Evolutionary conservation across 139 green algal species (phyloP).

Genomic region (Ettlia oleoabundans): DNA sequence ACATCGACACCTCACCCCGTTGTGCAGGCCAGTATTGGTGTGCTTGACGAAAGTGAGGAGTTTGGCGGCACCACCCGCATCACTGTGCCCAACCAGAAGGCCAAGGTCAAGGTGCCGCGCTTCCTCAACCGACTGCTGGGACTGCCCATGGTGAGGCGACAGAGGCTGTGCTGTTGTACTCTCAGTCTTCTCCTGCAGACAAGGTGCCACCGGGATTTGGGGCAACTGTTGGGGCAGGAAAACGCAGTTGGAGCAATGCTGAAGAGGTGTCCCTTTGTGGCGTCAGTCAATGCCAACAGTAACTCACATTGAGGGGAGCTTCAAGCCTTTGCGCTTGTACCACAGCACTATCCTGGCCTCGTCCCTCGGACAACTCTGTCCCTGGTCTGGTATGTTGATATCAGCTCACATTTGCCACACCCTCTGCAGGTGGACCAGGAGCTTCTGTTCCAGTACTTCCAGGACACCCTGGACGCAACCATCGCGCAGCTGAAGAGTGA

Average conservation of each 20-base stretch:
- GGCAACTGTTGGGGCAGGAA: too few relatives aligned
- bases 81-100: slow-evolving; percentile 2
- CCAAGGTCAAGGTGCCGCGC: slow-evolving; percentile 26
- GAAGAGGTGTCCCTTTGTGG: too few relatives aligned
- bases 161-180: neutral
- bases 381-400: neutral
- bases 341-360: too few relatives aligned
- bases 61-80: slow-evolving; percentile 4
- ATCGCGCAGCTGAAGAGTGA: slow-evolving; percentile 53
- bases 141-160: slow-evolving; percentile 48
- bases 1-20: too few relatives aligned
- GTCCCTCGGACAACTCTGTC: too few relatives aligned
- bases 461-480: slow-evolving; percentile 53
- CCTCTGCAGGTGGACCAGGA: slow-evolving; percentile 59
- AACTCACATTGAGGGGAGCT: too few relatives aligned
- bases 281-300: too few relatives aligned
- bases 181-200: too few relatives aligned
- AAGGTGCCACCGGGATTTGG: too few relatives aligned
- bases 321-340: too few relatives aligned
- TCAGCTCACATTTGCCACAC: neutral
- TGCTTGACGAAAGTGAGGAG: slow-evolving; percentile 14
- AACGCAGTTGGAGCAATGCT: too few relatives aligned
- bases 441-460: slow-evolving; percentile 66
- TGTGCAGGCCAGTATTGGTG: slow-evolving; percentile 32
- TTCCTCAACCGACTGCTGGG: slow-evolving; percentile 86